Percentiles rank a stretch among this genome's conserved stretches.
phyloP scores from a whole-genome alignment of 257 asterid genomes.

The Nicotiana tomentosiformis region DNA sequence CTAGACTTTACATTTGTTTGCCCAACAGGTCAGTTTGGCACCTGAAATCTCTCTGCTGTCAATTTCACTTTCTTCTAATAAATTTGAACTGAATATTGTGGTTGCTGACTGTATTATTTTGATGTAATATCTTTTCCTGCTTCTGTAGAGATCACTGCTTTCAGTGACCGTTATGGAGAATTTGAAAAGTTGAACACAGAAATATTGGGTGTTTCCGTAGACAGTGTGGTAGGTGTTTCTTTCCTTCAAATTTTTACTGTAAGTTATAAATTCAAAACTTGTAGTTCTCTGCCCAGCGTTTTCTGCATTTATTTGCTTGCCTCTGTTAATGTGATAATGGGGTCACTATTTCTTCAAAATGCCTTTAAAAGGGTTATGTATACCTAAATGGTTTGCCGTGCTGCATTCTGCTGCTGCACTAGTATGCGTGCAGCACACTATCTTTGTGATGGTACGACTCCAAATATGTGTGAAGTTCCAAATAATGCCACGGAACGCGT shows the following conservation, averaged over 20 bases:
- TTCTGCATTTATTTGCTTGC: not conserved
- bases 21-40: conserved; percentile 76
- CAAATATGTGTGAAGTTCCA: not conserved
- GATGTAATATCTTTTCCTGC: not conserved
- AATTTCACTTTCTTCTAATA: not conserved
- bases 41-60: not conserved
- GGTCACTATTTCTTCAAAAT: not conserved
- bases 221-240: conserved; percentile 41
- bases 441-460: not conserved
- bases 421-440: not conserved
- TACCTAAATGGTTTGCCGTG: not conserved
- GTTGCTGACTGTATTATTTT: conserved; percentile 5
- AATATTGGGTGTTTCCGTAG: conserved; percentile 40
- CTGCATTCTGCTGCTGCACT: not conserved
- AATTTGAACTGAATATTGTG: not conserved
- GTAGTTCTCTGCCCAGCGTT: not conserved
- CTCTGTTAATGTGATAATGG: not conserved
- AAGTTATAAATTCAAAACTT: not conserved
- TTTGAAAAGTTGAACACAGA: conserved; percentile 42
- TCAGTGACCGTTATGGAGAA: conserved; percentile 50
- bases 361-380: not conserved
- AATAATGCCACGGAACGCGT: too few relatives aligned
- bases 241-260: not conserved
- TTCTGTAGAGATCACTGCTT: conserved; percentile 78
- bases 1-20: conserved; percentile 78